phyloP scores from a whole-genome alignment of 257 asterid species.

The Nemophila menziesii region DNA sequence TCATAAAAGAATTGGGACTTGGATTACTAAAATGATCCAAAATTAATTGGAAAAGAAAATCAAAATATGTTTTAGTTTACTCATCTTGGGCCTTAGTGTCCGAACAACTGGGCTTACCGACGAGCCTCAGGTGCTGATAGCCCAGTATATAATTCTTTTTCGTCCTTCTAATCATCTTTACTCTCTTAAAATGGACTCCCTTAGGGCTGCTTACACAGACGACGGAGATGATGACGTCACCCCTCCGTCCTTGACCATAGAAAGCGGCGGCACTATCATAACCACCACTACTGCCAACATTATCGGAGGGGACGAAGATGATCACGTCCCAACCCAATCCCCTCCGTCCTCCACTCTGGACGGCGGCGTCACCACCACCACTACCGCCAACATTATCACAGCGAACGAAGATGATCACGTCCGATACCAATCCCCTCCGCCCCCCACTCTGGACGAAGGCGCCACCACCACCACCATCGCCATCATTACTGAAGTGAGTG shows the following conservation, averaged over 20 bases:
- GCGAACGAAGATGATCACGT: constrained; percentile 16
- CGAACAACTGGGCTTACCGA: no score
- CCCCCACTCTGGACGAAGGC: constrained; percentile 7
- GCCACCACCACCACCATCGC: constrained; percentile 5
- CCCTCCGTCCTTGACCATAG: constrained; percentile 9
- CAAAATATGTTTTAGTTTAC: no score
- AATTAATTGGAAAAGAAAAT: no score
- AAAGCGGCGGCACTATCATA: constrained; percentile 13
- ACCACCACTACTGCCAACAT: background rate
- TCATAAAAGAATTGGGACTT: no score
- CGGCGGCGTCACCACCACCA: constrained; percentile 4
- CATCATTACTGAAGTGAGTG: background rate
- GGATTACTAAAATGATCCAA: no score
- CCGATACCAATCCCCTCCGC: constrained; percentile 11
- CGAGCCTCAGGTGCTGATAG: no score
- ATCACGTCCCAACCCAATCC: no score
- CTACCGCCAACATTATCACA: constrained; percentile 9
- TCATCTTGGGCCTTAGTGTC: no score
- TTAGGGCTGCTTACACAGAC: constrained; percentile 42
- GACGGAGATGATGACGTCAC: constrained; percentile 21
- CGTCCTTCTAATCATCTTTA: background rate
- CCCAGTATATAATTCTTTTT: background rate
- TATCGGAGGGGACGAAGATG: no score
- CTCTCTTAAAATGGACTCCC: constrained; percentile 32
- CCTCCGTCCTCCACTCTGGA: background rate